Conservation (phyloP, 1,284 basidiomycete genomes). For the Mycosarcoma mackinlayi region DNA sequence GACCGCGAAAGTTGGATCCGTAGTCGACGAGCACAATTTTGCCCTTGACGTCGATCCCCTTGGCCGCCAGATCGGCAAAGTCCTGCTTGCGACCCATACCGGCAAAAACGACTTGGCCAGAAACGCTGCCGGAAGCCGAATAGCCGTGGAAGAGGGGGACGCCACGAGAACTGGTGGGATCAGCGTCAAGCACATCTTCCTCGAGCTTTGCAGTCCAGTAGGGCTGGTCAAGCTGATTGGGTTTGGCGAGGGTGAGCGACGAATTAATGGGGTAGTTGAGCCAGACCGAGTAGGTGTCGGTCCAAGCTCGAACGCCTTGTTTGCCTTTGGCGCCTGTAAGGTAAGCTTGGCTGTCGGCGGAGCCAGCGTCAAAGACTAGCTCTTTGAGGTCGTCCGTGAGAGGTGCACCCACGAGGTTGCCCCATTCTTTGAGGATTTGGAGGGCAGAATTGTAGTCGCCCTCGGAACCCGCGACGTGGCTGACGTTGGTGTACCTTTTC, state of each 20-base stretch:
- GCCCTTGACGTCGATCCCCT: conserved; percentile 79
- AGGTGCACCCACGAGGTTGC: conserved; percentile 50
- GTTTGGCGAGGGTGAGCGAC: conserved; percentile 51
- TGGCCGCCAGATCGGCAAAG: conserved; percentile 71
- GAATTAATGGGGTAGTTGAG: conserved; percentile 63
- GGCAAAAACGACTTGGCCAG: conserved; percentile 80
- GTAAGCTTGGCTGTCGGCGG: conserved; percentile 42
- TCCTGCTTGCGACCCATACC: conserved; percentile 84
- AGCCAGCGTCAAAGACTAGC: conserved; percentile 63
- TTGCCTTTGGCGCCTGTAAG: conserved; percentile 34
- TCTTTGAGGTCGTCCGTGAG: conserved; percentile 42
- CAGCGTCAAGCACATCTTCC: conserved; percentile 69
- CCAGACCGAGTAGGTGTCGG: conserved; percentile 66
- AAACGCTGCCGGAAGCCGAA: conserved; percentile 66
- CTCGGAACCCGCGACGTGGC: conserved; percentile 56
- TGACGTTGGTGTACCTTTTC: conserved; percentile 54
- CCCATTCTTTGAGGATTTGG: conserved; percentile 58
- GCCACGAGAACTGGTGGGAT: conserved; percentile 70
- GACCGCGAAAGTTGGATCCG: conserved; percentile 82
- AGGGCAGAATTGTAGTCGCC: conserved; percentile 55
- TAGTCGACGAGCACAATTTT: conserved; percentile 88
- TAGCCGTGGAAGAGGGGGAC: conserved; percentile 70
- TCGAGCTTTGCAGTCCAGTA: conserved; percentile 75
- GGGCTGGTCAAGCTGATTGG: conserved; percentile 59
- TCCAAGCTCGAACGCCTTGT: conserved; percentile 56